Percentiles rank a stretch among this genome's conserved stretches.
Evolutionary conservation across 2,329 filamentous ascomycete species (phyloP).

Genomic region (Cadophora malorum): DNA sequence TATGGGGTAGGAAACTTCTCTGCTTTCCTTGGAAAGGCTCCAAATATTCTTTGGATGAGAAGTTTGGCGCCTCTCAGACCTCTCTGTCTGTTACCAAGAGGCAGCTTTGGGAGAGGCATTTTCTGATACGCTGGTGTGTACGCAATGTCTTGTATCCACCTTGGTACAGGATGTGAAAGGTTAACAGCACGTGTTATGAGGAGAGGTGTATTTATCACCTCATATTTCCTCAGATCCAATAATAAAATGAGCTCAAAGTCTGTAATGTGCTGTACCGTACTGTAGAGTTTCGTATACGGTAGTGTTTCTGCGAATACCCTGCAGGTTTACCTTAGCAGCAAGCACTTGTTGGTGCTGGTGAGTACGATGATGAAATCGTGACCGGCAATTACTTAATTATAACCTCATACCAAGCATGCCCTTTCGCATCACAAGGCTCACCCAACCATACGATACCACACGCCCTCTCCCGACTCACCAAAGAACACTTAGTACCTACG

Average conservation of each 20-base stretch:
- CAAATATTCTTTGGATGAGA: neutral
- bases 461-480: neutral
- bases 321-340: neutral
- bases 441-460: neutral
- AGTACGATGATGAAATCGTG: constrained; percentile 10
- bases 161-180: neutral
- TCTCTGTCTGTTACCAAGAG: neutral
- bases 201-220: neutral
- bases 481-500: neutral
- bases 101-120: neutral
- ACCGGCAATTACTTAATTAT: constrained; percentile 3
- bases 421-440: neutral
- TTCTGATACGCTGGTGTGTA: constrained; percentile 12
- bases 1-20: constrained; percentile 21
- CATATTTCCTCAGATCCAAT: neutral
- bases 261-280: neutral
- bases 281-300: neutral
- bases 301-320: neutral
- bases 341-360: no score
- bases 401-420: constrained; percentile 12
- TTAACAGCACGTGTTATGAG: neutral
- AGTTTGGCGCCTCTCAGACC: constrained; percentile 6
- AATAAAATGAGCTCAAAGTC: neutral
- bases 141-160: neutral
- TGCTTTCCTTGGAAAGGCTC: neutral